Conservation (phyloP, 106 monocot species). For the Acanthochlamys bracteata region DNA sequence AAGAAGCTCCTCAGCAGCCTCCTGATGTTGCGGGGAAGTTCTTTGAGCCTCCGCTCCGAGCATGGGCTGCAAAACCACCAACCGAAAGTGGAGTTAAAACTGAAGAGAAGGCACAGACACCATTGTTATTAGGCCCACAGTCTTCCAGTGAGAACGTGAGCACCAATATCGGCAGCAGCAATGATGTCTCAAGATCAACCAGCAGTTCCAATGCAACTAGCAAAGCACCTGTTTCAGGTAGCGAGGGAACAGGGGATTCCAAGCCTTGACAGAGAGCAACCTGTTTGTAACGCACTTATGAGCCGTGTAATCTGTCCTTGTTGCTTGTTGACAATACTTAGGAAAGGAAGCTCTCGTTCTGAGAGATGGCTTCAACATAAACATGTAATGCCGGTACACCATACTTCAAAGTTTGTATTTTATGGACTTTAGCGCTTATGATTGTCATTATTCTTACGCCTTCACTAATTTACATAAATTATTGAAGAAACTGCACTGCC, state of each 20-base stretch:
- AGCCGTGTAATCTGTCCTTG: too few species aligned
- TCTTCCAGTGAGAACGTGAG: neutral
- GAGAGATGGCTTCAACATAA: too few species aligned
- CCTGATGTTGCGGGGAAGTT: constrained; percentile 52
- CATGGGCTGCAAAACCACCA: constrained; percentile 21
- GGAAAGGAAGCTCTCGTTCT: too few species aligned
- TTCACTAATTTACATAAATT: too few species aligned
- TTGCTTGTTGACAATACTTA: too few species aligned
- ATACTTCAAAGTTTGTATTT: too few species aligned
- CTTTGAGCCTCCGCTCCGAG: constrained; percentile 50
- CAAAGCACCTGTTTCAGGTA: neutral
- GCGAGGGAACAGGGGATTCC: neutral
- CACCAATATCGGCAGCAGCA: neutral
- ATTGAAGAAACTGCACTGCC: too few species aligned
- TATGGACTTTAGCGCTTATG: too few species aligned
- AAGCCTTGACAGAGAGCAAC: neutral
- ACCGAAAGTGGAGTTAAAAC: neutral
- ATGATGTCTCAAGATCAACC: neutral
- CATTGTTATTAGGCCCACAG: constrained; percentile 26
- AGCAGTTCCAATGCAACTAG: neutral
- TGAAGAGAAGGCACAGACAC: constrained; percentile 13
- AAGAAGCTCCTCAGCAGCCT: constrained; percentile 34
- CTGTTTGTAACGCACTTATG: too few species aligned
- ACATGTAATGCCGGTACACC: too few species aligned
- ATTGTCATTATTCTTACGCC: too few species aligned